Evolutionary conservation across 1,139 yeast species (phyloP).

Genomic region (Zygotorulaspora mrakii): DNA sequence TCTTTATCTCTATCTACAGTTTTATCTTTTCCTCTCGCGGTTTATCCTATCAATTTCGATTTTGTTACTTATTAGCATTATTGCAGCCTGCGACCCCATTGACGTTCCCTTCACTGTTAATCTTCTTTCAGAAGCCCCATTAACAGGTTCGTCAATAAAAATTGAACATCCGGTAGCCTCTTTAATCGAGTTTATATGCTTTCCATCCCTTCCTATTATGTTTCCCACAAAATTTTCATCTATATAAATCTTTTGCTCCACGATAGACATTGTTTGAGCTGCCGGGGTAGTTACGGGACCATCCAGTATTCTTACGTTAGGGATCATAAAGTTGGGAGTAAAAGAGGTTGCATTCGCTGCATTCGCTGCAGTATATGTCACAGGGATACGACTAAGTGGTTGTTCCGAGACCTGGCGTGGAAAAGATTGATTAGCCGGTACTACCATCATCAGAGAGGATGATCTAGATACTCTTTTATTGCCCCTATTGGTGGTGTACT

Average conservation of each 20-base stretch:
- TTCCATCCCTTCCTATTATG: slow-evolving; percentile 84
- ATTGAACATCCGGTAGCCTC: slow-evolving; percentile 74
- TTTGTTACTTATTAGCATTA: slow-evolving; percentile 70
- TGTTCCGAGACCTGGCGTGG: slow-evolving; percentile 6
- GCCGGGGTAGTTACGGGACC: slow-evolving; percentile 18
- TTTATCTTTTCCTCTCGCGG: slow-evolving; percentile 16
- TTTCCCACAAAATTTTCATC: slow-evolving; percentile 79
- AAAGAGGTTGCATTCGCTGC: slow-evolving; percentile 30
- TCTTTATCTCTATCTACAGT: no score
- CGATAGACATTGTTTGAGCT: slow-evolving; percentile 24
- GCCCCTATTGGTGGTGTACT: slow-evolving; percentile 18
- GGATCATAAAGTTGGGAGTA: slow-evolving; percentile 28
- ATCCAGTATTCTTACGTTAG: slow-evolving; percentile 32
- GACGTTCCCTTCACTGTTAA: slow-evolving; percentile 69
- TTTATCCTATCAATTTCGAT: slow-evolving; percentile 45
- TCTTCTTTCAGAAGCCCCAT: slow-evolving; percentile 54
- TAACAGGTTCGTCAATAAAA: slow-evolving; percentile 55
- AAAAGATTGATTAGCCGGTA: slow-evolving; percentile 6
- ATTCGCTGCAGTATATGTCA: slow-evolving; percentile 27
- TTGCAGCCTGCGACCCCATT: slow-evolving; percentile 71
- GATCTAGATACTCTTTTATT: slow-evolving; percentile 18
- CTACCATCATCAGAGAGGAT: slow-evolving; percentile 15
- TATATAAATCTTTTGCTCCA: slow-evolving; percentile 62
- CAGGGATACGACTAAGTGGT: slow-evolving; percentile 8
- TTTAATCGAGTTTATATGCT: slow-evolving; percentile 74